A percentile compares a stretch with the other conserved stretches of the same genome.
Conservation (phyloP, 192 early-diverging fungal genomes). For the Phycomyces blakesleeanus region DNA sequence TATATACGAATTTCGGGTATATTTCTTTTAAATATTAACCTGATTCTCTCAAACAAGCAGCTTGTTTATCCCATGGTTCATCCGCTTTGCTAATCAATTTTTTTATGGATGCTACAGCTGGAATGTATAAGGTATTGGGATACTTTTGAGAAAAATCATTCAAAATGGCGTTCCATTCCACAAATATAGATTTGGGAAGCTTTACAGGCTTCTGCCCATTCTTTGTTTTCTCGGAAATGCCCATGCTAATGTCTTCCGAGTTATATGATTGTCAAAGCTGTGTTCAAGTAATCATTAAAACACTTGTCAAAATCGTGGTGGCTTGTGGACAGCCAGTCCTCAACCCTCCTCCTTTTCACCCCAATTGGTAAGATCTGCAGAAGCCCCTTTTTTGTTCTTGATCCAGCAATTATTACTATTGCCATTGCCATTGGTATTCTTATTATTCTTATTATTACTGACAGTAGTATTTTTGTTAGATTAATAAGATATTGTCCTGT, state of each 20-base stretch:
- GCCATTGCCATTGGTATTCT: no score
- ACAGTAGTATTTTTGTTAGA: no score
- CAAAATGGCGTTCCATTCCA: background rate
- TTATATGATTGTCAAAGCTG: background rate
- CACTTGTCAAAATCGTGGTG: background rate
- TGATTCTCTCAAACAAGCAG: conserved; percentile 27
- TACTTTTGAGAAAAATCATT: background rate
- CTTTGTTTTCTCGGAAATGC: conserved; percentile 7
- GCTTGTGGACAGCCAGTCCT: background rate
- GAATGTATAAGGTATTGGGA: background rate
- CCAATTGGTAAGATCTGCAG: no score
- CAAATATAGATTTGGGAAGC: conserved; percentile 15
- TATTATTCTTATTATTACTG: no score
- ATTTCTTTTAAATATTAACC: conserved; percentile 15
- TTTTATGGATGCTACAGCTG: conserved; percentile 5
- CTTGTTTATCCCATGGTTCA: conserved; percentile 28
- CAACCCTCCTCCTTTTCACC: background rate
- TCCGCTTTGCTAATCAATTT: conserved; percentile 11
- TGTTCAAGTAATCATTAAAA: no score
- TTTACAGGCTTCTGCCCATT: conserved; percentile 13
- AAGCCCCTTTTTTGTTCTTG: no score
- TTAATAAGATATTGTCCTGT: no score
- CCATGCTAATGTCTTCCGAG: background rate
- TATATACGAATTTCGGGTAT: background rate
- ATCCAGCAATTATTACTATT: no score